phyloP scores from a whole-genome alignment of 1,284 basidiomycete species.

The Xanthoconium separans region DNA sequence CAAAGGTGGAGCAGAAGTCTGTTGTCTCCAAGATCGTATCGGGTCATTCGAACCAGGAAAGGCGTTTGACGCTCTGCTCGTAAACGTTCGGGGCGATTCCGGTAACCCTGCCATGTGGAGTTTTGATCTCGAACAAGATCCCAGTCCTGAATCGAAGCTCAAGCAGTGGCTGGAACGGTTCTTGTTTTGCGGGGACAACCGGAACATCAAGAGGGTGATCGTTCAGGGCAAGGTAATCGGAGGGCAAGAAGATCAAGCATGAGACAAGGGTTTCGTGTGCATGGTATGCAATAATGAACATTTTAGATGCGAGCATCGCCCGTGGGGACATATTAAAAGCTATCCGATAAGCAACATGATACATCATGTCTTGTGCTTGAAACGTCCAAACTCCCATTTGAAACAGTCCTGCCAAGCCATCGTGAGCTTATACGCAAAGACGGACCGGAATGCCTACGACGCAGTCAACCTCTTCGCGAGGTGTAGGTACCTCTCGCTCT shows the following conservation, averaged over 20 bases:
- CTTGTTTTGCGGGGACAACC: constrained; percentile 84
- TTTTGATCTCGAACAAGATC: constrained; percentile 25
- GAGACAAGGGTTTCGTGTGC: constrained; percentile 1
- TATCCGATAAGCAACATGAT: constrained; percentile 1
- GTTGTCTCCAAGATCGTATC: constrained; percentile 66
- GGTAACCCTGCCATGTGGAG: constrained; percentile 68
- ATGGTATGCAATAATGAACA: constrained; percentile 5
- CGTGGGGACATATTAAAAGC: neutral
- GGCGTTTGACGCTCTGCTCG: constrained; percentile 87
- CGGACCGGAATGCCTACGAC: constrained; percentile 42
- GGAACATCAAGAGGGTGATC: constrained; percentile 84
- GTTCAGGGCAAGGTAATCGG: constrained; percentile 82
- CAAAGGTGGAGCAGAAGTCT: constrained; percentile 86
- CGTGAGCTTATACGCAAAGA: neutral
- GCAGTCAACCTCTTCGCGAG: constrained; percentile 55
- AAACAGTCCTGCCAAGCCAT: constrained; percentile 57
- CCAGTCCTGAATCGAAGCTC: constrained; percentile 33
- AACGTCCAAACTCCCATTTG: constrained; percentile 72
- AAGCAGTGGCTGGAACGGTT: constrained; percentile 66
- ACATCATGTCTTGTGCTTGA: constrained; percentile 26
- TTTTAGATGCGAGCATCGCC: neutral
- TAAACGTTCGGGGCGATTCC: constrained; percentile 49
- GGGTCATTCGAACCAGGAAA: constrained; percentile 83
- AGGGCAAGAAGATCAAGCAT: constrained; percentile 45
- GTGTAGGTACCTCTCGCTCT: constrained; percentile 49